A percentile compares a stretch with the other conserved stretches of the same genome.
phyloP scores from a whole-genome alignment of 1,284 basidiomycete genomes.

The Pterulicium gracile region DNA sequence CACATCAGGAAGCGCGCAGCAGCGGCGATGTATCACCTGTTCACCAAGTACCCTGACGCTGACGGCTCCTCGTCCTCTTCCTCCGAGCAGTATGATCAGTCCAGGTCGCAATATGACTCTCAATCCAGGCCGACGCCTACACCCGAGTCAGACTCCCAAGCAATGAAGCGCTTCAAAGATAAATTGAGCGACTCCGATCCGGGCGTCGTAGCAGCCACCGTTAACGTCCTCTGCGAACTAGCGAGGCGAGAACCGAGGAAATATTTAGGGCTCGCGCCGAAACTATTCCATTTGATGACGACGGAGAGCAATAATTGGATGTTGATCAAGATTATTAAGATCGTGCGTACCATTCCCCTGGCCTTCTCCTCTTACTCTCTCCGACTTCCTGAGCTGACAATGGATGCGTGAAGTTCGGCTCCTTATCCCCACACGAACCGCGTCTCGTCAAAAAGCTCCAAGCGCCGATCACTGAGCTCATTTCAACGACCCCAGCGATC shows the following conservation, averaged over 20 bases:
- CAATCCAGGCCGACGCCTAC: too few species aligned
- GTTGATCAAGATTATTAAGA: slow-evolving; percentile 97
- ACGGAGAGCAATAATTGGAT: slow-evolving; percentile 98
- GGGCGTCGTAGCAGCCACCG: slow-evolving; percentile 83
- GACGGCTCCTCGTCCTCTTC: too few species aligned
- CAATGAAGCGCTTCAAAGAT: slow-evolving; percentile 68
- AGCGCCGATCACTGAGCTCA: slow-evolving; percentile 88
- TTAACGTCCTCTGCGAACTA: slow-evolving; percentile 93
- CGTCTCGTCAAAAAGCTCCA: slow-evolving; percentile 91
- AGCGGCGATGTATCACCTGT: slow-evolving; percentile 69
- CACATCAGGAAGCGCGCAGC: slow-evolving; percentile 86
- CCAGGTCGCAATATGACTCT: too few species aligned
- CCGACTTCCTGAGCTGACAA: slow-evolving; percentile 1
- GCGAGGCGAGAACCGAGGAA: slow-evolving; percentile 70
- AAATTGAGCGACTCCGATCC: slow-evolving; percentile 81
- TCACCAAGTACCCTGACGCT: slow-evolving; percentile 73
- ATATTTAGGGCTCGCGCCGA: slow-evolving; percentile 81
- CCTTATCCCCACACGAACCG: slow-evolving; percentile 84
- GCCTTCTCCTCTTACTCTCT: background rate
- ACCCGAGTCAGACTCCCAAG: too few species aligned
- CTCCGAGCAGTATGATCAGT: too few species aligned
- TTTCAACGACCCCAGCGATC: slow-evolving; percentile 92
- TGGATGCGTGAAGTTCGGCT: too few species aligned
- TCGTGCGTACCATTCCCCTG: slow-evolving; percentile 38
- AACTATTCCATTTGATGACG: slow-evolving; percentile 90